Evolutionary conservation across 2,329 filamentous ascomycete genomes (phyloP).

Genomic region (Diaporthe vexans): DNA sequence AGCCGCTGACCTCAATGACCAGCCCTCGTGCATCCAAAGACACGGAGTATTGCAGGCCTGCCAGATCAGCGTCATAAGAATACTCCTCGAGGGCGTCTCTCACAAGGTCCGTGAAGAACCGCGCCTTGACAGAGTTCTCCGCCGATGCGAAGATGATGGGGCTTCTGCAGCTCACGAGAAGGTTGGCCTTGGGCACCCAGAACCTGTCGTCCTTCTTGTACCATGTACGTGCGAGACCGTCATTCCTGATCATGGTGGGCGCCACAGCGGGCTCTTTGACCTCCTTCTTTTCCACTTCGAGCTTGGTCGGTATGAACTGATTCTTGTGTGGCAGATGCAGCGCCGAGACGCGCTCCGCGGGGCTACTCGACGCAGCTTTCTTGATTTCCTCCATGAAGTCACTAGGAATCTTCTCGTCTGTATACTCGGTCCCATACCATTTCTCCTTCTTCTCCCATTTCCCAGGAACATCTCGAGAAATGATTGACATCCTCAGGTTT

Average conservation of each 20-base stretch:
- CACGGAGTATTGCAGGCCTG: slow-evolving; percentile 88
- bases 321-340: slow-evolving; percentile 93
- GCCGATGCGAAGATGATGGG: slow-evolving; percentile 85
- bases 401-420: slow-evolving; percentile 81
- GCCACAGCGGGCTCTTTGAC: slow-evolving; percentile 79
- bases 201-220: slow-evolving; percentile 99
- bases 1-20: slow-evolving; percentile 85
- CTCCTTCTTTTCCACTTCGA: slow-evolving; percentile 96
- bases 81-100: slow-evolving; percentile 92
- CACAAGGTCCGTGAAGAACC: slow-evolving; percentile 87
- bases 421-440: slow-evolving; percentile 98
- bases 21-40: slow-evolving; percentile 79
- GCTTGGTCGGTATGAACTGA: slow-evolving; percentile 92
- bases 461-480: slow-evolving; percentile 87
- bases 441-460: slow-evolving; percentile 91
- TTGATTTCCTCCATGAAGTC: slow-evolving; percentile 81
- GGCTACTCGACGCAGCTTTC: slow-evolving; percentile 70
- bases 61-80: slow-evolving; percentile 94
- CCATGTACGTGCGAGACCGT: slow-evolving; percentile 86
- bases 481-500: slow-evolving; percentile 87
- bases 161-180: slow-evolving; percentile 84
- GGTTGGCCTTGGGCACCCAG: slow-evolving; percentile 95
- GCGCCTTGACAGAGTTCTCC: slow-evolving; percentile 81
- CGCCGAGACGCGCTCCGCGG: slow-evolving; percentile 73
- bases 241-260: slow-evolving; percentile 88